Evolutionary conservation across 208 protist genomes (phyloP).

Genomic region (Leishmania amazonensis): DNA sequence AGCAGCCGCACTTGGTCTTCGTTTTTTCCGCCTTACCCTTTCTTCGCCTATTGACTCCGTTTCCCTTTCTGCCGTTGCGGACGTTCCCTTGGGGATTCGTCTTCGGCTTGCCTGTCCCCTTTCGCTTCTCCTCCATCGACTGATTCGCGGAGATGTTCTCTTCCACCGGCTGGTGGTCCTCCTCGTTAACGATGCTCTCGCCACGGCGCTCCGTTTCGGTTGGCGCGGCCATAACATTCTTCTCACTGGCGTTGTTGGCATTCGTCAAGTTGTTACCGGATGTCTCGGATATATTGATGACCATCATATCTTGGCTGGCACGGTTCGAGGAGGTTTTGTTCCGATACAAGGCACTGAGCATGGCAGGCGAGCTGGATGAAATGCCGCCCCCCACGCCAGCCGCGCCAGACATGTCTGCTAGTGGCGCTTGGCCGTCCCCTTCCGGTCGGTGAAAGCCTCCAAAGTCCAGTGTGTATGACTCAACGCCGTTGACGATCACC

Average conservation of each 20-base stretch:
- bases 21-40: background rate
- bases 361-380: background rate
- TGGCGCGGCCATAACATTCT: background rate
- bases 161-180: slow-evolving; percentile 31
- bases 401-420: background rate
- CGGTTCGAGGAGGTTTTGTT: background rate
- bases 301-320: background rate
- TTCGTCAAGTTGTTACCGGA: background rate
- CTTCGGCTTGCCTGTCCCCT: background rate
- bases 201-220: background rate
- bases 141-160: background rate
- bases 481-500: slow-evolving; percentile 57
- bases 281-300: slow-evolving; percentile 21
- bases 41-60: background rate
- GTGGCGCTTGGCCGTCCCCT: background rate
- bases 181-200: background rate
- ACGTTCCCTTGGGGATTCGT: background rate
- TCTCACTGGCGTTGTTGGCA: background rate
- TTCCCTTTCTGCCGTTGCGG: background rate
- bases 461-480: slow-evolving; percentile 88
- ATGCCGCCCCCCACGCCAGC: background rate
- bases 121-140: background rate
- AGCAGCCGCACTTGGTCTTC: slow-evolving; percentile 32
- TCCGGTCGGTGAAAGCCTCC: slow-evolving; percentile 58
- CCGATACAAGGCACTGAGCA: too few relatives aligned